Evolutionary conservation across 306 rosid species (phyloP), one percentile per base, ranked within the genome.

Genomic region (Ormosia emarginata): DNA sequence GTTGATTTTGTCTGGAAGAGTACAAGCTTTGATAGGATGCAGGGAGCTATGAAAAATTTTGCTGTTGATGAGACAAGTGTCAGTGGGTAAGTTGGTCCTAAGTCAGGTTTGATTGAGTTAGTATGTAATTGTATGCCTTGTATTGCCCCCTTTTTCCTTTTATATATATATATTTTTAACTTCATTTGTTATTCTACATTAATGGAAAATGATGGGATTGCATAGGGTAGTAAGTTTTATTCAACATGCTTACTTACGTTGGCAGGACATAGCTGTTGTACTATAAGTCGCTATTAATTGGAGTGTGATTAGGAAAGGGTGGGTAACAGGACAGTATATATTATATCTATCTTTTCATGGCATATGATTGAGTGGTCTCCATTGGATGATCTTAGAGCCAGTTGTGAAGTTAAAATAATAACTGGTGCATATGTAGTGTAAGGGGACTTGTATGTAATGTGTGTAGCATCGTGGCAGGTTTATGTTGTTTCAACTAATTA

Each of bases 11-110:
- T 95, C 49, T 95, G 99, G 99, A 95, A 95, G 84, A 95, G 99
- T 90, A 95, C 99, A 36, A 93, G 99, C 89, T 95, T 95, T 75
- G 99, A 95, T 74, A 87, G 99, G 81, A 95, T 95, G 99, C 99
- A 95, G 84, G 99, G 98, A 66, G 99, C 99, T 47, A 90, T 95
- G 99, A 95, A 95, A 81, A 92, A 92, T 24, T 95, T 95, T 92
- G 99, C 99, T 14, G 98, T 95, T 61, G 99, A 95, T 78, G 99
- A 95, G 90, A 95, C 99, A 47, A 95, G 99, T 87, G 99, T 95
- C 34, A 95, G 99, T 67, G 99, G 99, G 99, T 95, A 90, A 77
- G 97, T 80, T 40, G 8, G 40, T 63, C 77, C 37, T 37, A 9
- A 32, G 44, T 56, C 30, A 61, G 59, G 10, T 18, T 75, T 76